Conservation (phyloP, 495 filamentous ascomycete species). For the Barbatosphaeria neglecta region DNA sequence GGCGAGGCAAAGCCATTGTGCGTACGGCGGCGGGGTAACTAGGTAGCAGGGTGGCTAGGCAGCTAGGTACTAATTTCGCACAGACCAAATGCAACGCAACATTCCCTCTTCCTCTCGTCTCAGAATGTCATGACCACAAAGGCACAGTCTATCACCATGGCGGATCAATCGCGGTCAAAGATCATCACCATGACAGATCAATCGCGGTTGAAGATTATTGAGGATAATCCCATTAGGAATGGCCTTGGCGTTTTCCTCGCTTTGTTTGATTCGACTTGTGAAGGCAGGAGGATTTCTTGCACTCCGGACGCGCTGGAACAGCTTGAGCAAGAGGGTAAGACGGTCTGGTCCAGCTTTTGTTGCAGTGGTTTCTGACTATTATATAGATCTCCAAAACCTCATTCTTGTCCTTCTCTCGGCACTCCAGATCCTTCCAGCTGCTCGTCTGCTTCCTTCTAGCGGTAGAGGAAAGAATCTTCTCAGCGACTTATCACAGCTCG, state of each 20-base stretch:
- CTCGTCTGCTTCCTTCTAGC: conserved; percentile 13
- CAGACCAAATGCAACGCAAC: too few species aligned
- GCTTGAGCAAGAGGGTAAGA: conserved; percentile 18
- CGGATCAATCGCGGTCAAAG: background rate
- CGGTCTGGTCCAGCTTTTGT: conserved; percentile 3
- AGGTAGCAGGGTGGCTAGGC: too few species aligned
- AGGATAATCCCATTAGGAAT: conserved; percentile 21
- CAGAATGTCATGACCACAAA: too few species aligned
- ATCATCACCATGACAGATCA: conserved; percentile 6
- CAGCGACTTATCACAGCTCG: conserved; percentile 14
- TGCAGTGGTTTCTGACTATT: conserved; percentile 6
- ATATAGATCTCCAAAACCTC: conserved; percentile 12
- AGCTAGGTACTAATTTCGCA: too few species aligned
- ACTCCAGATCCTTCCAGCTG: conserved; percentile 13
- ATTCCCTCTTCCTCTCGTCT: too few species aligned
- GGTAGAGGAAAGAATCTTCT: conserved; percentile 5
- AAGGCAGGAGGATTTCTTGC: conserved; percentile 9
- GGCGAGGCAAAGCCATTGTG: too few species aligned
- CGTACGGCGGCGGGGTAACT: too few species aligned
- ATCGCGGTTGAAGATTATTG: conserved; percentile 13
- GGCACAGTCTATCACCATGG: conserved; percentile 5
- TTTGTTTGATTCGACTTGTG: conserved; percentile 17
- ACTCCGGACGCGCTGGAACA: conserved; percentile 15
- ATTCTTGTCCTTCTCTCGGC: conserved; percentile 8
- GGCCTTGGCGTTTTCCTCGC: conserved; percentile 18